Percentiles rank a stretch among this genome's conserved stretches.
phyloP scores from a whole-genome alignment of 163 green algal species.

The Volvox carteri region DNA sequence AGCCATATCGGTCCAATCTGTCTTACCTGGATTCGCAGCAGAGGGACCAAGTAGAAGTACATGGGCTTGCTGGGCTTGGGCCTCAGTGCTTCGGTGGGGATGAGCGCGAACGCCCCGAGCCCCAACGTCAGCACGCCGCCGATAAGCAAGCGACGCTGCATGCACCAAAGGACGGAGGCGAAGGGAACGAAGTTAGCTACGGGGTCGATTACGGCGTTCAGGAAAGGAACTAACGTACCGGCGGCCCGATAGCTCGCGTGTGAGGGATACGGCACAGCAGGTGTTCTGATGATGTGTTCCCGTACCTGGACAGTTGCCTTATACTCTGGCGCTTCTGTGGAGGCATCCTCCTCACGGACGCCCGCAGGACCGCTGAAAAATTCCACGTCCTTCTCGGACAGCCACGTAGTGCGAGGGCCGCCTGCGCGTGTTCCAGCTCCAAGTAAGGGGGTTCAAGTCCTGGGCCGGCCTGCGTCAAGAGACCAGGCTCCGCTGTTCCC shows the following conservation, averaged over 20 bases:
- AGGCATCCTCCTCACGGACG: constrained; percentile 22
- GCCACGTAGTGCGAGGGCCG: constrained; percentile 69
- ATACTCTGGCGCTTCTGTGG: constrained; percentile 25
- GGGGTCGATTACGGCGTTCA: background rate
- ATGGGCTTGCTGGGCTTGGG: constrained; percentile 81
- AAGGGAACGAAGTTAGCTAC: background rate
- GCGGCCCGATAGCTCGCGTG: no score
- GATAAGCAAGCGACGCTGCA: constrained; percentile 54
- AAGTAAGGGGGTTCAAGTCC: no score
- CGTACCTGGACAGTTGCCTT: constrained; percentile 51
- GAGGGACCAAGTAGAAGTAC: constrained; percentile 85
- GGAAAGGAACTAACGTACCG: background rate
- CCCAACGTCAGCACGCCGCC: constrained; percentile 64
- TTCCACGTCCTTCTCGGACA: constrained; percentile 76
- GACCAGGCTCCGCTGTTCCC: background rate
- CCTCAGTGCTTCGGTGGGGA: constrained; percentile 78
- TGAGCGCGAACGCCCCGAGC: constrained; percentile 80
- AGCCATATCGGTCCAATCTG: no score
- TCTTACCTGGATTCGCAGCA: constrained; percentile 75
- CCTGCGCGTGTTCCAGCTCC: no score
- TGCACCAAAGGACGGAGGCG: background rate
- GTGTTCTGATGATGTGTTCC: background rate
- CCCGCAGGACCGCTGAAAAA: constrained; percentile 58
- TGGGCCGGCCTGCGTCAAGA: no score
- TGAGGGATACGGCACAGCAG: no score